A percentile compares a stretch with the other conserved stretches of the same genome.
Evolutionary conservation across 169 alveolate species (phyloP).

Genomic region (Eimeria mitis): DNA sequence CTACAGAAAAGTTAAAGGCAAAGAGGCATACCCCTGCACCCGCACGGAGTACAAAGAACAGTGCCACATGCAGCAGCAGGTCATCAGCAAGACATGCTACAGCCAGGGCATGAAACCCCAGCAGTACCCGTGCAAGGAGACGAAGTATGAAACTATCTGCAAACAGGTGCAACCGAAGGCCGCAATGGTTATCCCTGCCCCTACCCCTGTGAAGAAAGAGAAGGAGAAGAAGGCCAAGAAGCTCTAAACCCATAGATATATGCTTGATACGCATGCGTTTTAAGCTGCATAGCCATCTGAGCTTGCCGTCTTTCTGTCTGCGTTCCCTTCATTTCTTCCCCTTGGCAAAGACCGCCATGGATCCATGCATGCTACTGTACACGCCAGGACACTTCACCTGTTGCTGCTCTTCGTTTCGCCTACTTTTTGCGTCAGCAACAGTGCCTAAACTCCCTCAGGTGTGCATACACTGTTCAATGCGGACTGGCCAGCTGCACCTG

Average conservation of each 20-base stretch:
- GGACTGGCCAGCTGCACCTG: background rate
- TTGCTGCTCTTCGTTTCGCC: background rate
- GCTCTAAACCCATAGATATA: background rate
- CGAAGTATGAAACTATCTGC: slow-evolving; percentile 76
- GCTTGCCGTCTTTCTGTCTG: slow-evolving; percentile 49
- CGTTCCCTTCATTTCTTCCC: slow-evolving; percentile 10
- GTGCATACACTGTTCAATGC: background rate
- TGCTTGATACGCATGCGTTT: slow-evolving; percentile 71
- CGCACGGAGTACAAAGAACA: slow-evolving; percentile 68
- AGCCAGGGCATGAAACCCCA: slow-evolving; percentile 75
- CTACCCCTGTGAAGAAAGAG: slow-evolving; percentile 25
- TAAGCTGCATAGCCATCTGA: slow-evolving; percentile 71
- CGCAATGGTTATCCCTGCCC: slow-evolving; percentile 40
- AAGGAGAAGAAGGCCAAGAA: slow-evolving; percentile 67
- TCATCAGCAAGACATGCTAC: slow-evolving; percentile 76
- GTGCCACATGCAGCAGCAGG: slow-evolving; percentile 66
- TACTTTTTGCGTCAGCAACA: background rate
- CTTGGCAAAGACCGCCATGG: slow-evolving; percentile 46
- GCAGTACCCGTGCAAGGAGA: slow-evolving; percentile 81
- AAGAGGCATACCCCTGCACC: slow-evolving; percentile 75
- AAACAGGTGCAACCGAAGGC: slow-evolving; percentile 57
- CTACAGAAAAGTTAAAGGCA: slow-evolving; percentile 68
- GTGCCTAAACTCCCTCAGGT: slow-evolving; percentile 4
- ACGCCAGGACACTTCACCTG: background rate
- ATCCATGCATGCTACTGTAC: background rate